A percentile compares a stretch with the other conserved stretches of the same genome.
These are phyloP conservation scores for Iris macrosiphon DNA, from an alignment of 106 monocot genomes.

Conservation along the genomic window DNA sequence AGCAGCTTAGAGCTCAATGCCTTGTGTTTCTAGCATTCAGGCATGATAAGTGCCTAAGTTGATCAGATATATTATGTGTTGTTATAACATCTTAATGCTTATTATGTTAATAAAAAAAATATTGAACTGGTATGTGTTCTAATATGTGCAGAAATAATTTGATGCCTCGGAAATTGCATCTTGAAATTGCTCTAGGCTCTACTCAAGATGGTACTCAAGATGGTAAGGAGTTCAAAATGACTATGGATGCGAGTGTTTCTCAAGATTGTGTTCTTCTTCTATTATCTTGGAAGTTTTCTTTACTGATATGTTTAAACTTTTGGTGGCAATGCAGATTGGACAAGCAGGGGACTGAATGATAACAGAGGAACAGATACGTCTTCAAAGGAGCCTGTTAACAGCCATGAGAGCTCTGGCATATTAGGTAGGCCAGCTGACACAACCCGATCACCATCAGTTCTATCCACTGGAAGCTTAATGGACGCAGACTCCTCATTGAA, in stretches of 20 bases:
- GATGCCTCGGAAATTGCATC: constrained; percentile 83
- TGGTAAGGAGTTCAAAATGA: constrained; percentile 28
- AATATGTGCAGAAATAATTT: constrained; percentile 72
- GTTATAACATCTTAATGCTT: too few species aligned
- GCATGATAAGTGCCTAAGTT: constrained; percentile 27
- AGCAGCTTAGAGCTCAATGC: constrained; percentile 98
- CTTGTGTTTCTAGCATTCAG: constrained; percentile 99
- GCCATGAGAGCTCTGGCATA: constrained; percentile 43
- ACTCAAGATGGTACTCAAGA: constrained; percentile 56
- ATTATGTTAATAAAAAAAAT: too few species aligned
- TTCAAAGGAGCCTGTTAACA: constrained; percentile 47
- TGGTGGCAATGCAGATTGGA: constrained; percentile 35
- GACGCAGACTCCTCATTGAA: constrained; percentile 57
- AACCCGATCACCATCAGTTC: constrained; percentile 13
- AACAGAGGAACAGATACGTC: constrained; percentile 34
- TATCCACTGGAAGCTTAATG: constrained; percentile 48
- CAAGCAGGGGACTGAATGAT: constrained; percentile 33
- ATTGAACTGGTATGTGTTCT: too few species aligned
- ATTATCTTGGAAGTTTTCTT: background rate
- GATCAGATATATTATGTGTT: too few species aligned
- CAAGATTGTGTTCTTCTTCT: background rate
- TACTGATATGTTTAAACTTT: constrained; percentile 4
- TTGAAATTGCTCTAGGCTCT: constrained; percentile 83
- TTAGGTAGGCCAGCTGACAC: constrained; percentile 35
- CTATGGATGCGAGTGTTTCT: background rate